Evolutionary conservation across 768 basidiomycete species (phyloP).

Genomic region (Suillus fuscotomentosus): DNA sequence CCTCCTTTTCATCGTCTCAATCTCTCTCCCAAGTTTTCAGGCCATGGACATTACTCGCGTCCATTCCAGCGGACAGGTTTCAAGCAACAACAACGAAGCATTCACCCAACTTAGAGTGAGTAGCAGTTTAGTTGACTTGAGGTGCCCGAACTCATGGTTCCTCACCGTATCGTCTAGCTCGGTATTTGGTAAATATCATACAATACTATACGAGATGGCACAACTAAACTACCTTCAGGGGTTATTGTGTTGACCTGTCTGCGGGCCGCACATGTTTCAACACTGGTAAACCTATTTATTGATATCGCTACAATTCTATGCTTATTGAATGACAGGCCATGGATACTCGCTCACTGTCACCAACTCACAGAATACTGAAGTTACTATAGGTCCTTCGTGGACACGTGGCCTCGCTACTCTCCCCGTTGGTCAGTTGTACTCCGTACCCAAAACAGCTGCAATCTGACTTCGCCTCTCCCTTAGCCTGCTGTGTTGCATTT

Average conservation of each 20-base stretch:
- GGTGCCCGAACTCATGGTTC: background rate
- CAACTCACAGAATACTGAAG: slow-evolving; percentile 32
- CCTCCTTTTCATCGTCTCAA: slow-evolving; percentile 63
- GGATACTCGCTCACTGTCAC: slow-evolving; percentile 52
- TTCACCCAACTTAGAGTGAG: slow-evolving; percentile 56
- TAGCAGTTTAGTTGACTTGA: slow-evolving; percentile 14
- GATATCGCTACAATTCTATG: background rate
- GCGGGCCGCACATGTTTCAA: slow-evolving; percentile 41
- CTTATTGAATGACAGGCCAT: slow-evolving; percentile 37
- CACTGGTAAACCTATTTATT: slow-evolving; percentile 36
- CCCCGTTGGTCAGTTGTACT: slow-evolving; percentile 58
- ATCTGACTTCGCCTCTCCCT: background rate
- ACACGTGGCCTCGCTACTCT: slow-evolving; percentile 75
- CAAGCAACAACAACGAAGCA: slow-evolving; percentile 19
- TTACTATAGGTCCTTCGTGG: slow-evolving; percentile 54
- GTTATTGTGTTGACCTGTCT: slow-evolving; percentile 52
- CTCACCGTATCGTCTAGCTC: slow-evolving; percentile 41
- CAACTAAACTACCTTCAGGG: slow-evolving; percentile 40
- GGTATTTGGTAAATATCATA: slow-evolving; percentile 59
- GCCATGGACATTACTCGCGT: slow-evolving; percentile 66
- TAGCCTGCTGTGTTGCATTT: slow-evolving; percentile 55
- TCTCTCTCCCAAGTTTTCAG: slow-evolving; percentile 69
- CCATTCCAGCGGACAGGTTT: slow-evolving; percentile 38
- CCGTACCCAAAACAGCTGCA: background rate
- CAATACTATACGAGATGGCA: background rate